A percentile compares a stretch with the other conserved stretches of the same genome.
Evolutionary conservation across 257 asterid species (phyloP).

Genomic region (Nicotiana otophora): DNA sequence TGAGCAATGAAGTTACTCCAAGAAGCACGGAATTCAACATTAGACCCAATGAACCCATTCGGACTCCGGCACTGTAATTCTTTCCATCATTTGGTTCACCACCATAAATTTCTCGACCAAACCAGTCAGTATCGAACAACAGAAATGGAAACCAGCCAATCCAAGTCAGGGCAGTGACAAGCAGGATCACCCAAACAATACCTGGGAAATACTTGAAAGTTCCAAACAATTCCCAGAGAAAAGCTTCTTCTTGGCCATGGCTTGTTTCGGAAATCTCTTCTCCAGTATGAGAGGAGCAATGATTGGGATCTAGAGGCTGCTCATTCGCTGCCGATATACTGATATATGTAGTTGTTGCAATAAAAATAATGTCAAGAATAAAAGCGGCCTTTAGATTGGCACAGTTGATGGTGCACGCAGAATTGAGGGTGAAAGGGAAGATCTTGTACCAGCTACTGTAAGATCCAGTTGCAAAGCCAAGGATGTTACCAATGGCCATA

Average conservation of each 20-base stretch:
- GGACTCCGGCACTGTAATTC: constrained; percentile 59
- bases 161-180: constrained; percentile 79
- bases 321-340: constrained; percentile 66
- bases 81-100: constrained; percentile 77
- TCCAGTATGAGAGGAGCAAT: constrained; percentile 22
- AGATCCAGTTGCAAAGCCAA: constrained; percentile 86
- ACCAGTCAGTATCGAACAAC: constrained; percentile 89
- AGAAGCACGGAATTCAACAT: constrained; percentile 85
- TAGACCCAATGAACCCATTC: constrained; percentile 78
- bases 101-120: constrained; percentile 89
- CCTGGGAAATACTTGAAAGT: constrained; percentile 62
- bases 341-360: constrained; percentile 49
- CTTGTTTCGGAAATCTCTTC: constrained; percentile 39
- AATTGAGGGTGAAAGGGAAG: constrained; percentile 57
- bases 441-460: constrained; percentile 73
- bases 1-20: constrained; percentile 73
- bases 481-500: constrained; percentile 84
- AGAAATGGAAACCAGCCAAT: constrained; percentile 85
- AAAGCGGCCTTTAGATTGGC: constrained; percentile 89
- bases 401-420: constrained; percentile 70
- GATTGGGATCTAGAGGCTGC: constrained; percentile 39
- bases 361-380: constrained; percentile 59
- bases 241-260: constrained; percentile 58
- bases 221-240: constrained; percentile 75
- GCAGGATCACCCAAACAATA: constrained; percentile 64